phyloP scores from a whole-genome alignment of 2,329 filamentous ascomycete genomes.

The Colletotrichum tropicicola region DNA sequence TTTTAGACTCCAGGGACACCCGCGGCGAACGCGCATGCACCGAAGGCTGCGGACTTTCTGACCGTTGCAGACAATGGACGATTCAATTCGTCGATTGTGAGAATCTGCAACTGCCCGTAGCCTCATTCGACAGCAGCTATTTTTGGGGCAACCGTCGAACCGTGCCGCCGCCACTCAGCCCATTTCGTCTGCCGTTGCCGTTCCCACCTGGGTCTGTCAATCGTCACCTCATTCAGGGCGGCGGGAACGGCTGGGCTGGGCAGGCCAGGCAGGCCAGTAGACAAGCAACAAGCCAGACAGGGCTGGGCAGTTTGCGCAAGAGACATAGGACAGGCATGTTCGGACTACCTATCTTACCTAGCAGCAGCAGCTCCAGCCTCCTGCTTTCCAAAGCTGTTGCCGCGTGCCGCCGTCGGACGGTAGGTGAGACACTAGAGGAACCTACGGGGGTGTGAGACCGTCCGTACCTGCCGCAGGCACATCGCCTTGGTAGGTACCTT shows the following conservation, averaged over 20 bases:
- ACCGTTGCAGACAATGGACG: no score
- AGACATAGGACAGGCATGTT: neutral
- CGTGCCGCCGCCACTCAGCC: conserved; percentile 5
- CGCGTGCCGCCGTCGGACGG: conserved; percentile 4
- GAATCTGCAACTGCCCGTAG: neutral
- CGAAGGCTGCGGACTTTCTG: no score
- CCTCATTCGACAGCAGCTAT: conserved; percentile 6
- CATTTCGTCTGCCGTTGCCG: neutral
- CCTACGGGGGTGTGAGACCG: neutral
- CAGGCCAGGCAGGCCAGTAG: no score
- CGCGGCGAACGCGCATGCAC: neutral
- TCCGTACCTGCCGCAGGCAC: neutral
- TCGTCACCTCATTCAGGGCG: conserved; percentile 9
- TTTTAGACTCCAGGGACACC: neutral
- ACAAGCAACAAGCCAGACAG: no score
- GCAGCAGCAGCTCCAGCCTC: conserved; percentile 16
- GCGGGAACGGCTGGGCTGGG: neutral
- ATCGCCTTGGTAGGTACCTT: neutral
- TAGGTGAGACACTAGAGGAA: conserved; percentile 8
- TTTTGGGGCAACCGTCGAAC: neutral
- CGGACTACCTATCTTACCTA: neutral
- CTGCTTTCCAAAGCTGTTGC: neutral
- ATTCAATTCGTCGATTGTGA: neutral
- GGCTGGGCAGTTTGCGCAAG: neutral
- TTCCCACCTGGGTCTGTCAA: conserved; percentile 6